These are phyloP conservation scores for Fraxinus cuspidata DNA, from an alignment of 257 asterid species.

Conservation along the genomic window DNA sequence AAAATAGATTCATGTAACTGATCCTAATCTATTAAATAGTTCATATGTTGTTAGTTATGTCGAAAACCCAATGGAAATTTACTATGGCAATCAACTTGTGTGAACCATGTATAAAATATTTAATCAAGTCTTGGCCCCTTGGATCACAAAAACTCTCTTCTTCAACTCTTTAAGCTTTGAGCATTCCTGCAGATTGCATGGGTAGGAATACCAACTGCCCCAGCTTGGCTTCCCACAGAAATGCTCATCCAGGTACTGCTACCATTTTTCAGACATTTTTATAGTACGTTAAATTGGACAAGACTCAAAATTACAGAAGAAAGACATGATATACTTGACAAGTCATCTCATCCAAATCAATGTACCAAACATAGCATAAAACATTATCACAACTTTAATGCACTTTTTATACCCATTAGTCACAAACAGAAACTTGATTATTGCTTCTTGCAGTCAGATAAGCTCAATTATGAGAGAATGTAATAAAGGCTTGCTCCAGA, in stretches of 20 bases:
- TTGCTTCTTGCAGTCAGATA: conserved; percentile 57
- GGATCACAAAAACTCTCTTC: not conserved
- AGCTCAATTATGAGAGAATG: conserved; percentile 68
- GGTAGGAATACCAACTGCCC: conserved; percentile 77
- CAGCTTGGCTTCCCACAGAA: conserved; percentile 83
- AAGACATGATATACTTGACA: too few species aligned
- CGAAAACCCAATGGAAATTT: too few species aligned
- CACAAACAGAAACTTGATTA: not conserved
- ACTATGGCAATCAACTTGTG: too few species aligned
- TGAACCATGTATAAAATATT: not conserved
- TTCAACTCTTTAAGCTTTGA: not conserved
- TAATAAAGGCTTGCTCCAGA: conserved; percentile 29
- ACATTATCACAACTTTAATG: not conserved
- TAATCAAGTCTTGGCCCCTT: too few species aligned
- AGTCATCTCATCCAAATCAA: too few species aligned
- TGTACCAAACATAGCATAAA: not conserved
- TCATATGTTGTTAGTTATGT: too few species aligned
- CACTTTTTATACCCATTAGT: not conserved
- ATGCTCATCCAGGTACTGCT: conserved; percentile 62
- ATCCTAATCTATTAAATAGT: too few species aligned
- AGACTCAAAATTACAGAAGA: not conserved
- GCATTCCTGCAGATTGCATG: conserved; percentile 59
- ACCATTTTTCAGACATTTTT: not conserved
- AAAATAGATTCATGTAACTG: too few species aligned
- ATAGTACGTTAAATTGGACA: not conserved